These are phyloP conservation scores for Pneumocystis wakefieldiae DNA, from an alignment of 1,139 yeast species.

Conservation along the genomic window DNA sequence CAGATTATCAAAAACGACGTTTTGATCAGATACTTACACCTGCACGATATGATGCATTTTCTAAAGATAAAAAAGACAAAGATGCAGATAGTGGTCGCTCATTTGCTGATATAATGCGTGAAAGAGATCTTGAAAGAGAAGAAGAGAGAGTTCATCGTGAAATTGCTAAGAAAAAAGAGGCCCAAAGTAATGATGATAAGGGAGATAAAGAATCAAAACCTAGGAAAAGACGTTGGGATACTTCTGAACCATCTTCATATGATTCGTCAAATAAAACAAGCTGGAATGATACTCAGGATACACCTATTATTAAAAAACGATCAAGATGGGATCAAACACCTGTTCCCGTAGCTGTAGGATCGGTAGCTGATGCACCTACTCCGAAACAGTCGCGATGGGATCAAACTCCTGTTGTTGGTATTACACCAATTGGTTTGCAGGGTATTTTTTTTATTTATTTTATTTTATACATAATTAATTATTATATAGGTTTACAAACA, in stretches of 20 bases:
- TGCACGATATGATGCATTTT: constrained; percentile 10
- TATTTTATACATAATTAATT: not conserved
- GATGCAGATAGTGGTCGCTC: constrained; percentile 14
- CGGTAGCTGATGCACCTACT: constrained; percentile 6
- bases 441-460: not conserved
- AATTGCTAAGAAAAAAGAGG: constrained; percentile 16
- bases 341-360: constrained; percentile 8
- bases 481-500: constrained; percentile 15
- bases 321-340: constrained; percentile 20
- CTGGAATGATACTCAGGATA: constrained; percentile 21
- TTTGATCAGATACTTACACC: constrained; percentile 24
- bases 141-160: constrained; percentile 20
- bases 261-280: not conserved
- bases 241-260: constrained; percentile 18
- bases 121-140: constrained; percentile 23
- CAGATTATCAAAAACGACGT: constrained; percentile 32
- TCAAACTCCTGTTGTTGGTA: constrained; percentile 19
- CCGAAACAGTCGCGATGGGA: constrained; percentile 19
- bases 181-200: constrained; percentile 1
- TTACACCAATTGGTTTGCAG: constrained; percentile 14
- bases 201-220: constrained; percentile 13
- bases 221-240: constrained; percentile 14
- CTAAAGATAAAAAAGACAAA: constrained; percentile 17
- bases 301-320: constrained; percentile 6
- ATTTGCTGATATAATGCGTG: constrained; percentile 21